Evolutionary conservation across 75 land plant species (phyloP).

Genomic region (Pseudotsuga menziesii): DNA sequence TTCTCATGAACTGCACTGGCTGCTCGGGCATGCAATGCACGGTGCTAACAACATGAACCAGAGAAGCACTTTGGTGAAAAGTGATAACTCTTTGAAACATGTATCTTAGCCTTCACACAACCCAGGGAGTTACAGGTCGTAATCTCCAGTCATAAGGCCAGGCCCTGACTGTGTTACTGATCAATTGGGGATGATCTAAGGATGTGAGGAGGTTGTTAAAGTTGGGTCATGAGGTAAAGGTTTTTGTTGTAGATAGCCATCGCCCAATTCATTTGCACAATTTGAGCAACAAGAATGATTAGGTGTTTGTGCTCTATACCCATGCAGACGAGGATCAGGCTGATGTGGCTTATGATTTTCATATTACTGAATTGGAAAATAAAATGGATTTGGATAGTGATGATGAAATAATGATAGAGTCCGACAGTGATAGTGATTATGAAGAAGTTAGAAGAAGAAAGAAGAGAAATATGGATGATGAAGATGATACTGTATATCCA

Average conservation of each 20-base stretch:
- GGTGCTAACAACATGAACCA: too few relatives aligned
- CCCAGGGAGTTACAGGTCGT: slow-evolving; percentile 34
- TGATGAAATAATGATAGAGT: slow-evolving; percentile 29
- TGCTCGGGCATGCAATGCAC: too few relatives aligned
- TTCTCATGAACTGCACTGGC: too few relatives aligned
- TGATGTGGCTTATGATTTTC: slow-evolving; percentile 75
- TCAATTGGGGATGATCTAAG: slow-evolving; percentile 89
- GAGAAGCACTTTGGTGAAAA: too few relatives aligned
- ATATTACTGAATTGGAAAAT: slow-evolving; percentile 58
- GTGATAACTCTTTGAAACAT: too few relatives aligned
- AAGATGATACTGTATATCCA: slow-evolving; percentile 35
- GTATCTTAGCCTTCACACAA: too few relatives aligned
- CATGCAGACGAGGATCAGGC: slow-evolving; percentile 76
- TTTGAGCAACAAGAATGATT: slow-evolving; percentile 55
- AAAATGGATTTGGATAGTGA: slow-evolving; percentile 39
- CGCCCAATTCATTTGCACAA: slow-evolving; percentile 93
- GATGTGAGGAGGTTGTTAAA: slow-evolving; percentile 55
- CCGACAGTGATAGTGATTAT: slow-evolving; percentile 30
- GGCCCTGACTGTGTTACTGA: slow-evolving; percentile 54
- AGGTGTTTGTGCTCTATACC: slow-evolving; percentile 77
- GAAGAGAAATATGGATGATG: slow-evolving; percentile 13
- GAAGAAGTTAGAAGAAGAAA: slow-evolving; percentile 17
- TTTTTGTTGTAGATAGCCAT: slow-evolving; percentile 95
- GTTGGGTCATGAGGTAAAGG: slow-evolving; percentile 54
- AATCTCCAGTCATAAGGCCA: slow-evolving; percentile 26